Evolutionary conservation across 2,329 filamentous ascomycete species (phyloP).

Genomic region (Ceratocystis lukuohia): DNA sequence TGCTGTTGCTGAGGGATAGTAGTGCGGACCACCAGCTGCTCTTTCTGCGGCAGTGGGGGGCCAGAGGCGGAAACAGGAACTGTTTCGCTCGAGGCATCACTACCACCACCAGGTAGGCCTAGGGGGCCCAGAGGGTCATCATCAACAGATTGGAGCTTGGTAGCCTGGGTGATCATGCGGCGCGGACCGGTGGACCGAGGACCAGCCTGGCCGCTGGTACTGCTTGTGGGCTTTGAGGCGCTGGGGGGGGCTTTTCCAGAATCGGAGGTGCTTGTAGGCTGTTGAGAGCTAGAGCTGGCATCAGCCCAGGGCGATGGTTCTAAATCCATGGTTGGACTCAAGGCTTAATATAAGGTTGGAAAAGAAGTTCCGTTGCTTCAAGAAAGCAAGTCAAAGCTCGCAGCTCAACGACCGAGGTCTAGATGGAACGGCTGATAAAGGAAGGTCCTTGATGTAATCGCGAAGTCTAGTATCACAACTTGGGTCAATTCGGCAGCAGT

Average conservation of each 20-base stretch:
- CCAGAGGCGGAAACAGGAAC: conserved; percentile 31
- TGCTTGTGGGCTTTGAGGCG: conserved; percentile 24
- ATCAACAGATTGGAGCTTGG: conserved; percentile 62
- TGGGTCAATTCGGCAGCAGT: not conserved
- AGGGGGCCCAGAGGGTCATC: conserved; percentile 61
- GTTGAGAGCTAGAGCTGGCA: conserved; percentile 27
- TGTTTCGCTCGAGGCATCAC: conserved; percentile 23
- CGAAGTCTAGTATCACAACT: not conserved
- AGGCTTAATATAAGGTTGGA: not conserved
- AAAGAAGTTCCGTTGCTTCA: not conserved
- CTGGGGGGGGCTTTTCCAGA: conserved; percentile 22
- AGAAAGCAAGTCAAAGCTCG: not conserved
- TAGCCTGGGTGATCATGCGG: conserved; percentile 59
- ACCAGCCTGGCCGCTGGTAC: conserved; percentile 22
- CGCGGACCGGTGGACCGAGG: conserved; percentile 31
- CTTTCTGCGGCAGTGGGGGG: conserved; percentile 59
- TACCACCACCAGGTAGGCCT: conserved; percentile 47
- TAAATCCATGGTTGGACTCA: conserved; percentile 33
- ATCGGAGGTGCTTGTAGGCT: conserved; percentile 24
- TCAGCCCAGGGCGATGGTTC: conserved; percentile 44
- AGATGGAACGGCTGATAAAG: not conserved
- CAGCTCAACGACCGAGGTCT: not conserved
- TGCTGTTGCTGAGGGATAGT: conserved; percentile 35
- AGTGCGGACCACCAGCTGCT: conserved; percentile 48
- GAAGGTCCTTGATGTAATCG: not conserved